Evolutionary conservation across 352 stramenopile genomes (phyloP).

Genomic region (Globisporangium carolinianum): DNA sequence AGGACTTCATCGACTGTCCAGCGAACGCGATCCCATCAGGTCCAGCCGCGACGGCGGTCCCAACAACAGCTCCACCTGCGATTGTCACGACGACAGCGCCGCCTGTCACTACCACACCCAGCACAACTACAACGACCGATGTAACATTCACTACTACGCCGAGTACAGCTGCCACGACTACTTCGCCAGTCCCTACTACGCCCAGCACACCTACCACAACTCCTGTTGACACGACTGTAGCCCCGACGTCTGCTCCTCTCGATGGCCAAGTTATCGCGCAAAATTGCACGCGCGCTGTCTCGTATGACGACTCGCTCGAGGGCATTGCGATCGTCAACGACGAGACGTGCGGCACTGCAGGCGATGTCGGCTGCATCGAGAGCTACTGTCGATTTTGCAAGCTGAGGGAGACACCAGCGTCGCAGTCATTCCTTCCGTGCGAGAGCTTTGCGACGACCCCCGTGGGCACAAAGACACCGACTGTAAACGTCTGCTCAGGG

Average conservation of each 20-base stretch:
- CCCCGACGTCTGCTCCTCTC: background rate
- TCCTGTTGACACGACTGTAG: background rate
- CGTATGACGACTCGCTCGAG: background rate
- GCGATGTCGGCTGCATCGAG: constrained; percentile 1
- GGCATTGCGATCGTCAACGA: constrained; percentile 11
- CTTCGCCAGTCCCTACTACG: background rate
- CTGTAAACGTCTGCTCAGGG: constrained; percentile 4
- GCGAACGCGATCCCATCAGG: background rate
- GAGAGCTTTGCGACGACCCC: constrained; percentile 4
- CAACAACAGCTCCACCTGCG: background rate
- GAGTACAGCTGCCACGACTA: background rate
- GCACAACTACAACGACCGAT: too few relatives aligned
- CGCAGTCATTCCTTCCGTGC: constrained; percentile 3
- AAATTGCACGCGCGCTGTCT: constrained; percentile 1
- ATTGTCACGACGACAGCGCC: background rate
- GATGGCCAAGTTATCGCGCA: constrained; percentile 2
- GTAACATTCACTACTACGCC: too few relatives aligned
- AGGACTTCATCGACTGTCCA: constrained; percentile 8
- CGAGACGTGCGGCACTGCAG: background rate
- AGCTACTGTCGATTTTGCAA: constrained; percentile 12
- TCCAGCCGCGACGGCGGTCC: background rate
- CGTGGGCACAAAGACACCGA: background rate
- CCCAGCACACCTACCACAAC: background rate
- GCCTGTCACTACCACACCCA: background rate
- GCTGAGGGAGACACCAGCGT: constrained; percentile 5